These are phyloP conservation scores for Glycine soja DNA, from an alignment of 306 rosid species.

Conservation along the genomic window DNA sequence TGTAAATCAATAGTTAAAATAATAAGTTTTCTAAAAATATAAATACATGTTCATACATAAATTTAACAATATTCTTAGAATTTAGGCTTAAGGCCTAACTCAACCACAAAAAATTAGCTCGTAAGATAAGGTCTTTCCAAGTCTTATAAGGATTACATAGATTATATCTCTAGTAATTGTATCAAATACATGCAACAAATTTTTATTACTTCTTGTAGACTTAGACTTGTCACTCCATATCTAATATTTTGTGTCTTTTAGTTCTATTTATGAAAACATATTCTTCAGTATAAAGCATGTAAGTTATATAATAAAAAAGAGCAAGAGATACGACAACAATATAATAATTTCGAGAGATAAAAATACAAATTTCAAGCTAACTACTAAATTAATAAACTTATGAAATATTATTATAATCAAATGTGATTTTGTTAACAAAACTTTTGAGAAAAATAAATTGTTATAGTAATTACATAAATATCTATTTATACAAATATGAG, in stretches of 20 bases:
- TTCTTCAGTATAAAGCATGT: background rate
- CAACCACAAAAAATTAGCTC: background rate
- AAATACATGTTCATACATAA: slow-evolving; percentile 40
- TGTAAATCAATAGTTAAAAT: slow-evolving; percentile 8
- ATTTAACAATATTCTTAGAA: background rate
- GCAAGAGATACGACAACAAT: background rate
- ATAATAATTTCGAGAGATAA: background rate
- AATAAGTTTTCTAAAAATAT: background rate
- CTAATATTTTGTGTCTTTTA: background rate
- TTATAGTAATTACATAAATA: background rate
- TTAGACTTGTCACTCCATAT: background rate
- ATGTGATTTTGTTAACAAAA: background rate
- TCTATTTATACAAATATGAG: background rate
- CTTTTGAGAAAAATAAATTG: background rate
- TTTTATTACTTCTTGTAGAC: background rate
- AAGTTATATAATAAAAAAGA: background rate
- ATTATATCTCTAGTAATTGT: background rate
- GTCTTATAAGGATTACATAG: background rate
- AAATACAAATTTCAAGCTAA: background rate
- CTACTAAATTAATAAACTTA: background rate
- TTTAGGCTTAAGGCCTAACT: background rate
- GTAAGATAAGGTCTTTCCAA: background rate
- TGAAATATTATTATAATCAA: background rate
- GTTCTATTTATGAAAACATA: background rate
- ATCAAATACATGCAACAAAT: background rate